These are phyloP conservation scores for Leucaena leucocephala DNA, from an alignment of 306 rosid genomes.

Conservation along the genomic window DNA sequence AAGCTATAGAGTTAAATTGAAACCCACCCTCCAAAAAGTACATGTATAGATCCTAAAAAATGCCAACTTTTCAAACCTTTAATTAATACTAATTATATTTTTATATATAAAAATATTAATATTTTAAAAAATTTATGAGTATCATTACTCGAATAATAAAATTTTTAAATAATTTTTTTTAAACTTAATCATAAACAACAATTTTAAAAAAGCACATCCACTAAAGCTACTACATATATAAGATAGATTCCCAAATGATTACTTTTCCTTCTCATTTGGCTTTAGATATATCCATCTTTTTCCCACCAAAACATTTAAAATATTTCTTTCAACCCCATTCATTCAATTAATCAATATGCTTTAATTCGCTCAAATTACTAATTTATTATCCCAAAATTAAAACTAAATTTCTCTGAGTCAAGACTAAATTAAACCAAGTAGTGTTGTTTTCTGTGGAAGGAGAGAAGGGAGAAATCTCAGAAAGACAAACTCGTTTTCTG, in stretches of 20 bases:
- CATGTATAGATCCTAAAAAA: not conserved
- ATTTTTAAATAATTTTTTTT: too few species aligned
- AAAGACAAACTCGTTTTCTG: not conserved
- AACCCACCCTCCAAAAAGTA: not conserved
- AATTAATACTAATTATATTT: too few species aligned
- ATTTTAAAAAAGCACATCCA: not conserved
- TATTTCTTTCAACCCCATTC: not conserved
- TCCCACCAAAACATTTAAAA: not conserved
- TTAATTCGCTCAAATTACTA: not conserved
- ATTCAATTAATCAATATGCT: not conserved
- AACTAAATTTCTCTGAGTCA: not conserved
- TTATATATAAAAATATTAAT: too few species aligned
- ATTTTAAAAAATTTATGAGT: too few species aligned
- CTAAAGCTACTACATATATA: not conserved
- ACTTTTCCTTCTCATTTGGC: conserved; percentile 2
- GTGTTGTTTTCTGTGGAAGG: not conserved
- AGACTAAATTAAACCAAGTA: not conserved
- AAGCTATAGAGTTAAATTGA: too few species aligned
- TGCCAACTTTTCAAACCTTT: not conserved
- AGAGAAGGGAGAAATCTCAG: not conserved
- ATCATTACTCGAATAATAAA: too few species aligned
- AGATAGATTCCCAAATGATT: conserved; percentile 3
- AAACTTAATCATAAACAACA: not conserved
- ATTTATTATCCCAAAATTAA: not conserved
- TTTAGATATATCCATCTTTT: not conserved